Percentiles rank a stretch among this genome's conserved stretches.
phyloP scores from a whole-genome alignment of 169 alveolate species.

The Plasmodium sp. region DNA sequence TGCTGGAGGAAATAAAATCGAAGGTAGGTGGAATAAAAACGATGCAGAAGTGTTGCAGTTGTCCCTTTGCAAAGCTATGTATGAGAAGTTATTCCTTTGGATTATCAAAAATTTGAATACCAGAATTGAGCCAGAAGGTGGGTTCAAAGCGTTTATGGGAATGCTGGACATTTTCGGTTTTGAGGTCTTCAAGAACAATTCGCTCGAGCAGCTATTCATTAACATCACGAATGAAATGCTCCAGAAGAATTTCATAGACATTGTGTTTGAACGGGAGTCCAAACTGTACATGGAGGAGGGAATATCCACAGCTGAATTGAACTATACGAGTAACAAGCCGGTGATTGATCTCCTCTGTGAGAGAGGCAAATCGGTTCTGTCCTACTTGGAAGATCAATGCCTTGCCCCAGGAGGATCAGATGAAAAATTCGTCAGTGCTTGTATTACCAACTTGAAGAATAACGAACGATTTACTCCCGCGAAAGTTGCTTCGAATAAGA shows the following conservation, averaged over 20 bases:
- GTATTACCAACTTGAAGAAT: slow-evolving; percentile 78
- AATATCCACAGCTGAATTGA: slow-evolving; percentile 87
- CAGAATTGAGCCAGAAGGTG: slow-evolving; percentile 91
- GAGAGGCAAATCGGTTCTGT: slow-evolving; percentile 84
- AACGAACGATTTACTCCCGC: slow-evolving; percentile 85
- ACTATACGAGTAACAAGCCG: slow-evolving; percentile 85
- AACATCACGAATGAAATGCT: slow-evolving; percentile 97
- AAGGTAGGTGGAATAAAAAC: slow-evolving; percentile 88
- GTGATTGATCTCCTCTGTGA: slow-evolving; percentile 81
- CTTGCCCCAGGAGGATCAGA: slow-evolving; percentile 94
- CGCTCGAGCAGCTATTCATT: slow-evolving; percentile 96
- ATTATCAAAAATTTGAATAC: slow-evolving; percentile 94
- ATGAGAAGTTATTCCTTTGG: slow-evolving; percentile 96
- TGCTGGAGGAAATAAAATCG: slow-evolving; percentile 88
- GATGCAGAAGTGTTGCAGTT: slow-evolving; percentile 90
- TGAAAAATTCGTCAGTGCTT: slow-evolving; percentile 88
- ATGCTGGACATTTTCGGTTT: slow-evolving; percentile 97
- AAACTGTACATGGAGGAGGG: slow-evolving; percentile 89
- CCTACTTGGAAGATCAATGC: slow-evolving; percentile 92
- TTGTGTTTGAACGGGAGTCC: slow-evolving; percentile 95
- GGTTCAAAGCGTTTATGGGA: slow-evolving; percentile 92
- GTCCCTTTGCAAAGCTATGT: slow-evolving; percentile 95
- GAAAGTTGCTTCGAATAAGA: slow-evolving; percentile 88
- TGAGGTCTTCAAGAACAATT: slow-evolving; percentile 95
- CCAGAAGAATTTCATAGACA: slow-evolving; percentile 94